Evolutionary conservation across 805 yeast species (phyloP), one percentile per base, ranked within the genome.

Genomic region (Alloascoidea hylecoeti): DNA sequence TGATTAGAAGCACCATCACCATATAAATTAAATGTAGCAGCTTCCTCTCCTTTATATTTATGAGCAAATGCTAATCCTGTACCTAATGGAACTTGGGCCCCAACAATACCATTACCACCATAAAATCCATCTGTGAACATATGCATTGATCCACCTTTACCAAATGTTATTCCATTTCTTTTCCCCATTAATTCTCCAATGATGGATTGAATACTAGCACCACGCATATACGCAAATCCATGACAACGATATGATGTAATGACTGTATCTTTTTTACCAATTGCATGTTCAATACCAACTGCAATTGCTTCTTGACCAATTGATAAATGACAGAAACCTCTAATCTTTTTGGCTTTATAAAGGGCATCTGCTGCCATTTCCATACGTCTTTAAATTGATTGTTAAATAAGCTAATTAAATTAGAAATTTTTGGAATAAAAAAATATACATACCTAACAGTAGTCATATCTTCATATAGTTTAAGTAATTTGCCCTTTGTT

Each of bases 101-200:
- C 98, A 40, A 92, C 98, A 61, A 92, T 92, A 70, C 98, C 98
- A 66, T 92, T 92, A 66, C 98, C 98, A 61, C 98, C 98, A 64
- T 80, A 92, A 72, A 92, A 92, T 44, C 94, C 94, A 35, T 79
- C 78, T 36, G 94, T 83, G 61, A 78, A 92, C 88, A 92, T 83
- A 69, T 92, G 98, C 98, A 92, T 92, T 47, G 98, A 92, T 52
- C 98, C 98, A 70, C 98, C 98, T 66, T 92, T 92, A 68, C 98
- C 98, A 65, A 67, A 78, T 34, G 96, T 81, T 44, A 83, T 94
- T 70, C 98, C 97, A 41, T 79, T 66, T 68, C 95, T 78, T 68
- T 80, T 81, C 53, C 98, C 98, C 89, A 92, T 81, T 61, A 92
- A 72, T 68, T 92, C 98, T 46, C 95, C 97, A 49, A 92, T 66